Base-by-base conservation (phyloP, 257 asterid species). In the Fraxinus americana region DNA sequence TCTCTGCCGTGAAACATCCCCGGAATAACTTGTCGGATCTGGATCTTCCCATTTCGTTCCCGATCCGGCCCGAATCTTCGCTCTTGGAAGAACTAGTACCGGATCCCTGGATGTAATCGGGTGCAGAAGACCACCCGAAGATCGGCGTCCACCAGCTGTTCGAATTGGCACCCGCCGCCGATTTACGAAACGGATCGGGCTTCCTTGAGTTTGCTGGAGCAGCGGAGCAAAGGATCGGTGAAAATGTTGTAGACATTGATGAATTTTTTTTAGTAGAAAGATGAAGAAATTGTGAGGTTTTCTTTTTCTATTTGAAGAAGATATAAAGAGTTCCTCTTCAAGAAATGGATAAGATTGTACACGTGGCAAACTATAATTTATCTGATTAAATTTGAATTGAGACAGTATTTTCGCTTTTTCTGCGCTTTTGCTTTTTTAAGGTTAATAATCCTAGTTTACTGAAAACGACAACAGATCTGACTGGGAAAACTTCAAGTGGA, bases 1-100 rank as follows among this genome's bases (percentile, higher is more conserved):
- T 92, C 79, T 91, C 91, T 86, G 83, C 97, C 77, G 97, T 92
- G 77, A 92, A 83, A 70, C 89, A 77, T 0, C 89, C 90, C n/a
- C 70, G 59, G 77, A 86, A 86, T 16, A 57, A 3, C 84, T 45
- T 72, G 0, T 81, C 85, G 32, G 84, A 25, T 63, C 61, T 45
- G 34, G 67, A 61, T 61, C 67, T 61, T 10, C 32, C 67, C 13
- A 11, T 61, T 8, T 61, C 67, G 34, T 61, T n/a, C 67, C 25
- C n/a, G 81, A 30, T 21, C 72, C 84, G 48, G 48, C 48, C 48
- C 13, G 3, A 10, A 41, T 41, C 48, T 41, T 41, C 14, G 48
- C 0, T 41, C 48, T 41, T 48, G 21, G 72, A 23, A 61, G 67
- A 61, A 23, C 67, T 21, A 12, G 67, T 67, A 14, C 23, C 34